Percentiles rank a stretch among this genome's conserved stretches.
Conservation (phyloP, 192 early-diverging fungal genomes). For the Irineochytrium annulatum region DNA sequence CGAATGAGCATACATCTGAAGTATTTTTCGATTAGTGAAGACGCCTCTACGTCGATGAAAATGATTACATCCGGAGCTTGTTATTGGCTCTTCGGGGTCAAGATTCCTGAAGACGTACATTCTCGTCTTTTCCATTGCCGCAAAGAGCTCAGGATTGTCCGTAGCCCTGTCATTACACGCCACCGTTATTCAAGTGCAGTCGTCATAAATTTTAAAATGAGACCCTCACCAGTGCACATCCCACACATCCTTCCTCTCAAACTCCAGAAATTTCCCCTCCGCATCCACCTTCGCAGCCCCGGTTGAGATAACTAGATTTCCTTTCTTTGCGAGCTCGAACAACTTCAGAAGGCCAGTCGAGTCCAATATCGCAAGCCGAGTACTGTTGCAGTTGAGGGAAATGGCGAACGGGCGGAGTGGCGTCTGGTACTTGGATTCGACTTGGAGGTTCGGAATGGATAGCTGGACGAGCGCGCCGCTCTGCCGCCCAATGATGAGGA, state of each 20-base stretch:
- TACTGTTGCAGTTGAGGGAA: slow-evolving; percentile 41
- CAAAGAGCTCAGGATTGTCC: slow-evolving; percentile 54
- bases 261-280: slow-evolving; percentile 40
- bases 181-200: not conserved
- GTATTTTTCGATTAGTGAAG: not conserved
- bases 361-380: slow-evolving; percentile 44
- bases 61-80: slow-evolving; percentile 47
- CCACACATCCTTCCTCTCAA: slow-evolving; percentile 61
- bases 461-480: slow-evolving; percentile 47
- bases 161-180: slow-evolving; percentile 31
- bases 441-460: slow-evolving; percentile 42
- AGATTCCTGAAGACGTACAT: slow-evolving; percentile 54
- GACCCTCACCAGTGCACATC: slow-evolving; percentile 45
- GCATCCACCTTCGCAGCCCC: not conserved
- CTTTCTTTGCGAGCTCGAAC: slow-evolving; percentile 38
- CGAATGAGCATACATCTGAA: slow-evolving; percentile 47
- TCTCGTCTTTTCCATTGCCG: slow-evolving; percentile 56
- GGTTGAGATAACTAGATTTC: slow-evolving; percentile 8
- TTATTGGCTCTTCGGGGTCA: slow-evolving; percentile 54
- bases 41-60: not conserved
- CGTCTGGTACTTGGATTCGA: slow-evolving; percentile 43
- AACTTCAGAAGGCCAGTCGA: slow-evolving; percentile 46
- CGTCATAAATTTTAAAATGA: not conserved
- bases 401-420: slow-evolving; percentile 34
- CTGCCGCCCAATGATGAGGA: slow-evolving; percentile 44